Evolutionary conservation across 495 filamentous ascomycete genomes (phyloP), one percentile per base, ranked within the genome.

Genomic region (Stereocaulon alpinum): DNA sequence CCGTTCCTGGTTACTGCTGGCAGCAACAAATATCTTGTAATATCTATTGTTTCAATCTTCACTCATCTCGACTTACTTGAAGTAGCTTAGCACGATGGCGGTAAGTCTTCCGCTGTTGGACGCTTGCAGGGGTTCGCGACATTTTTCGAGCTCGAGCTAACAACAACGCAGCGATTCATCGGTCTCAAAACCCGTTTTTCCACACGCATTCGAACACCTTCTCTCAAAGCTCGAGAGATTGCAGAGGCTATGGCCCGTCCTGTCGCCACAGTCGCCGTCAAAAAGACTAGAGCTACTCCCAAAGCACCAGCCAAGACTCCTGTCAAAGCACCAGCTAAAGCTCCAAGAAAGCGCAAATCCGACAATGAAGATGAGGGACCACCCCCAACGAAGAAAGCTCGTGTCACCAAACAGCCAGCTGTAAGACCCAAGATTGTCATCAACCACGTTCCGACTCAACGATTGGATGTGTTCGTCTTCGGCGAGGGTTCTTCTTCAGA

Each of bases 401-500:
- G 62, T 11, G 66, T 66, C 47, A 50, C 55, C 20, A 68, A 68
- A 57, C 59, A 69, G 64, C 53, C 64, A 50, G n/a, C 27, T 6
- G 5, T 54, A 57, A 69, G 48, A 48, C 58, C 63, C 5, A 73
- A 73, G 63, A 65, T 71, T 22, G 64, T 74, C 58, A 74, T 79
- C 52, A 79, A 79, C 52, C 51, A 74, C 34, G 72, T 72, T 6
- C 75, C 75, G 5, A 77, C 24, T 12, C 29, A 63, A 42, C 72
- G 72, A n/a, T 73, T 86, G 40, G 78, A 86, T 64, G 80, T 87
- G 40, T 87, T 77, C 63, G 83, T 86, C 58, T 87, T 79, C 57
- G 85, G 85, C 40, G 85, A 85, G 64, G 85, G 85, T 50, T 80
- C 80, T 63, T 79, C 77, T 27, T 82, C 82, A 58, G 85, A 88